These are phyloP conservation scores for Solanum chmielewskii DNA, from an alignment of 257 asterid species.

Conservation along the genomic window DNA sequence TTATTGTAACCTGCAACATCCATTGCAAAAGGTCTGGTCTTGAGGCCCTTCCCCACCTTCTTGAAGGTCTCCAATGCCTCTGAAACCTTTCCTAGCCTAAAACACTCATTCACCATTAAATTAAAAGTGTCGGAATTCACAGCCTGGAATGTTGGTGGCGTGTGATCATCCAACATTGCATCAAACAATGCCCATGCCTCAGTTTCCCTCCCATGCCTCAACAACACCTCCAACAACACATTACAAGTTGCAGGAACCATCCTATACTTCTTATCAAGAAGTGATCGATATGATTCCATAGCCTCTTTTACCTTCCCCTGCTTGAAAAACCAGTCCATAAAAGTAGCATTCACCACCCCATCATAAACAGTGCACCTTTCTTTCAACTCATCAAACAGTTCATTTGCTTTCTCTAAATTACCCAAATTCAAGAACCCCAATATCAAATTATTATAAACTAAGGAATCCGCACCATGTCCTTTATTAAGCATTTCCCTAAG, in stretches of 20 bases:
- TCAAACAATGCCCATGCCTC: conserved; percentile 78
- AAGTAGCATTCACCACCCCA: conserved; percentile 76
- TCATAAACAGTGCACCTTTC: conserved; percentile 76
- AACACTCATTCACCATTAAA: conserved; percentile 65
- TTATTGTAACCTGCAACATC: conserved; percentile 77
- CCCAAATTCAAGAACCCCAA: conserved; percentile 60
- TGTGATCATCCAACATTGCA: conserved; percentile 82
- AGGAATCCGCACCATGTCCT: conserved; percentile 90
- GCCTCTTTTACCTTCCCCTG: conserved; percentile 76
- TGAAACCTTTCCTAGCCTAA: conserved; percentile 57
- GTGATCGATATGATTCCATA: conserved; percentile 66
- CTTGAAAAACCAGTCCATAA: conserved; percentile 84
- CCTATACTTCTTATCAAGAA: conserved; percentile 42
- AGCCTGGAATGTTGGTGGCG: conserved; percentile 77
- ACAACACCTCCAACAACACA: conserved; percentile 56
- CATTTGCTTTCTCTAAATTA: conserved; percentile 64
- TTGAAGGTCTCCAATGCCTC: conserved; percentile 72
- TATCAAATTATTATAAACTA: conserved; percentile 74
- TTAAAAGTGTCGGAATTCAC: conserved; percentile 79
- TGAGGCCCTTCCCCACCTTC: conserved; percentile 59
- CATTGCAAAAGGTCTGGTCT: conserved; percentile 77
- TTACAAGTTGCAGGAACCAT: conserved; percentile 78
- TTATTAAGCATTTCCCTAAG: conserved; percentile 74
- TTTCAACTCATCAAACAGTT: conserved; percentile 71
- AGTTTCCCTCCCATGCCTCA: conserved; percentile 63